Conservation (phyloP, 1,284 basidiomycete genomes). For the Cryptococcus sp. region DNA sequence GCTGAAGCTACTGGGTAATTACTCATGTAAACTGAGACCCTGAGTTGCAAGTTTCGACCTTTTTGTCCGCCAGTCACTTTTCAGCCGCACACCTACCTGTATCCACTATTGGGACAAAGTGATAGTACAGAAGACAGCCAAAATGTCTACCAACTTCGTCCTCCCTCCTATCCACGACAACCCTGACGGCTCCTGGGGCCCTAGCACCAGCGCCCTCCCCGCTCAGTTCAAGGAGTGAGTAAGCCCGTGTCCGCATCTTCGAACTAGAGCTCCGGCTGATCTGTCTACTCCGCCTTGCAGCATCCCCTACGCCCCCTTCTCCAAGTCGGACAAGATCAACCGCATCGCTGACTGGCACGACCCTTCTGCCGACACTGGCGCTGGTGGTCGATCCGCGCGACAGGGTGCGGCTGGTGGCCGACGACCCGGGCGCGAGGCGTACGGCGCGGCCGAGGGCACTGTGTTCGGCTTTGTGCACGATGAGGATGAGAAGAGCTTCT, state of each 20-base stretch:
- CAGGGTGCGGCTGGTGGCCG: conserved; percentile 26
- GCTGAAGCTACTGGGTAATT: too few species aligned
- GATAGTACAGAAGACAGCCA: conserved; percentile 11
- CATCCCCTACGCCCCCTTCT: conserved; percentile 95
- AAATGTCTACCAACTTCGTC: conserved; percentile 44
- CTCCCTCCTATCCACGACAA: conserved; percentile 51
- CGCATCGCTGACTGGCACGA: conserved; percentile 96
- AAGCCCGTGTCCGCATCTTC: not conserved
- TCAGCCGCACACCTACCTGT: too few species aligned
- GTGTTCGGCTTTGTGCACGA: conserved; percentile 99
- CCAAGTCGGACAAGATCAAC: conserved; percentile 96
- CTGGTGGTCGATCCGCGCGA: conserved; percentile 56
- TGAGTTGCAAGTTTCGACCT: conserved; percentile 10
- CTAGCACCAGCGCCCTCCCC: conserved; percentile 45
- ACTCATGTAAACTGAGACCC: not conserved
- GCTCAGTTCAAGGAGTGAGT: conserved; percentile 51
- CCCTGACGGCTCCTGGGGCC: conserved; percentile 51
- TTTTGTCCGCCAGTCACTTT: not conserved
- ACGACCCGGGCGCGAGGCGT: conserved; percentile 50
- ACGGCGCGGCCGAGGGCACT: conserved; percentile 63
- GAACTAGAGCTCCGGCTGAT: not conserved
- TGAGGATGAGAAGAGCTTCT: conserved; percentile 97
- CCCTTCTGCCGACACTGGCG: conserved; percentile 54
- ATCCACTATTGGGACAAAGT: not conserved
- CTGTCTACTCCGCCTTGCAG: conserved; percentile 25